Base-by-base conservation (phyloP, 176 grass and related monocot genomes). In the Triticum turgidum region DNA sequence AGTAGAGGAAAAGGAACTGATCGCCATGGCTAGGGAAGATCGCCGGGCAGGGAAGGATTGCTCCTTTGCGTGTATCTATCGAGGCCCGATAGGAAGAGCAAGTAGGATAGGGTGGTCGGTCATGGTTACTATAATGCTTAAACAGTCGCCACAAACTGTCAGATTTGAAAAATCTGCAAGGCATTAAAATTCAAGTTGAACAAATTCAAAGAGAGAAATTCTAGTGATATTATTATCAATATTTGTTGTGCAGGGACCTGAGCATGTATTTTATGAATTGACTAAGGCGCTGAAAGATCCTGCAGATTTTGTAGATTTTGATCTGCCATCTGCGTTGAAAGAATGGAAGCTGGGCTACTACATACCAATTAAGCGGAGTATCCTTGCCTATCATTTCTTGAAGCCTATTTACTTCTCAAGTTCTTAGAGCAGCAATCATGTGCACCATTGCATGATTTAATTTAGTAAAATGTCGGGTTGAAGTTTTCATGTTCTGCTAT, bases 291-390 rank as follows among this genome's bases (percentile, higher is more conserved):
- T 88, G 35, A 84, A 77, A 39, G 82, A 41, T 20, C 66, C 61
- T 69, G 82, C 44, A 18, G 91, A 88, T 29, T 93, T 90, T 82
- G 67, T 67, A 10, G 91, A 88, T 30, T 93, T 93, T 86, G 85
- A 93, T 54, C 82, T 87, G 17, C 88, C 58, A 5, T 71, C 82
- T 34, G 24, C 27, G 3, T 58, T 90, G 85, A 88, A 88, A 83
- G 73, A 88, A 88, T 88, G 79, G 85, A 90, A 83, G 73, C 78
- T 77, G 32, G 73, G 54, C 7, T 81, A 90, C 61, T 93, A 90
- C 32, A 54, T 62, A 62, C 85, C 72, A 51, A 93, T 93, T 63
- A 93, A 90, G 78, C 91, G 88, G 11, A 93, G 91, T 93, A 90
- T 93, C 91, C 88, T 17, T 72, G 88, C 2, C 33, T 64, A 7